Conservation (phyloP, 164 flowering plant genomes). For the Vitis rupestris region DNA sequence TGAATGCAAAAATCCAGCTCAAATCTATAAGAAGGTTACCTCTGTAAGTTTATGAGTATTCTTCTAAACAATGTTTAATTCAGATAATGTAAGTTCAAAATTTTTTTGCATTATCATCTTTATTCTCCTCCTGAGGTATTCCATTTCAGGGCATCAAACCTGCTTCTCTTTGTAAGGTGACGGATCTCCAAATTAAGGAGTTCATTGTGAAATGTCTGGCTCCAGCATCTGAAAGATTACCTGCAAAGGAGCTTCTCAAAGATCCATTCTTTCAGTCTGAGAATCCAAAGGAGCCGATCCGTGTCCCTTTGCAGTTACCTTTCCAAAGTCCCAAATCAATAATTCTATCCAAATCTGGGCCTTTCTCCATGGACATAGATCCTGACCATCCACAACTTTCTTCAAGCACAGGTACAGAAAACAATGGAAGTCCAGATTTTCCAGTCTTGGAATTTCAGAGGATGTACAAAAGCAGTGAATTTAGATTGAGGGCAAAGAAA, state of each 20-base stretch:
- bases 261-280: slow-evolving; percentile 38
- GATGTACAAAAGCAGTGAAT: slow-evolving; percentile 46
- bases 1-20: slow-evolving; percentile 56
- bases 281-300: slow-evolving; percentile 34
- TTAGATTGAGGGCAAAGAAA: slow-evolving; percentile 62
- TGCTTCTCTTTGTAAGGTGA: slow-evolving; percentile 40
- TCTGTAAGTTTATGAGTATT: slow-evolving; percentile 32
- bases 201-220: slow-evolving; percentile 53
- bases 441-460: slow-evolving; percentile 55
- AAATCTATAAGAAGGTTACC: slow-evolving; percentile 52
- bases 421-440: slow-evolving; percentile 19
- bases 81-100: no score
- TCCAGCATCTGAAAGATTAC: slow-evolving; percentile 42
- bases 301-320: slow-evolving; percentile 27
- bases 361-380: slow-evolving; percentile 72
- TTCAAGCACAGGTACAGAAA: slow-evolving; percentile 21
- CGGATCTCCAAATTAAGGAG: slow-evolving; percentile 35
- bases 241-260: slow-evolving; percentile 45
- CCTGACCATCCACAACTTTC: slow-evolving; percentile 35
- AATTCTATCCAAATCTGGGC: slow-evolving; percentile 18
- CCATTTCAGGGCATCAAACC: slow-evolving; percentile 50
- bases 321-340: slow-evolving; percentile 13
- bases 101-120: not conserved
- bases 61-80: not conserved
- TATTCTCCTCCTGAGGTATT: not conserved